Evolutionary conservation across 1,139 yeast genomes (phyloP), one percentile per base, ranked within the genome.

Genomic region (Spathaspora sp.): DNA sequence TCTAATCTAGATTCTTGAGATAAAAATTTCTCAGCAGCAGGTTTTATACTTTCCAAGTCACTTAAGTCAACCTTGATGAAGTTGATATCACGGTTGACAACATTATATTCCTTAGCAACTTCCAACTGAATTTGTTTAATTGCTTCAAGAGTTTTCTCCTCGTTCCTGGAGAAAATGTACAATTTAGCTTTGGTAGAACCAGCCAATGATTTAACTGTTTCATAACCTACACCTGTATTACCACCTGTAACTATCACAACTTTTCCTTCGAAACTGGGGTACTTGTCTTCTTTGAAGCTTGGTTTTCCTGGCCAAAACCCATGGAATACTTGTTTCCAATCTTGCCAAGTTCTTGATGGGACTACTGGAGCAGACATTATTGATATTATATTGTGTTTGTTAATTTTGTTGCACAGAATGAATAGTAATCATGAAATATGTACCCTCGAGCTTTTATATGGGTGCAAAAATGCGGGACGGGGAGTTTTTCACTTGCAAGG

Each of bases 1-100:
- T 76, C 77, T 26, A 78, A 51, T 13, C 68, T 56, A 3, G 55
- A 43, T 37, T 55, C 61, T 9, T 43, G 27, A 4, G 33, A 17
- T 47, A 63, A 52, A 44, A 78, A 60, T 38, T 65, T 56, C 9
- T 59, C 55, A 13, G 65, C 72, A 2, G 73, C 78, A 2, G 72
- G 68, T 50, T 67, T 70, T 43, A 80, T 63, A 0, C 75, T 64
- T 10, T 67, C 54, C 47, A 81, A 64, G 53, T 80, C 82, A 34
- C 66, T 54, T 43, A 74, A 68, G 54, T 81, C 84, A 24, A 72
- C 45, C 40, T 54, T 46, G 29, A 63, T 54, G 23, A 67, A 42
- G 51, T 58, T 41, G 16, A 70, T 45, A 2, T 50, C 45, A 26
- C 51, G 38, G 16, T 42, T 16, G 2, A 23, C 11, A 20, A 49